Evolutionary conservation across 768 basidiomycete species (phyloP).

Genomic region (Amanita inopinata): DNA sequence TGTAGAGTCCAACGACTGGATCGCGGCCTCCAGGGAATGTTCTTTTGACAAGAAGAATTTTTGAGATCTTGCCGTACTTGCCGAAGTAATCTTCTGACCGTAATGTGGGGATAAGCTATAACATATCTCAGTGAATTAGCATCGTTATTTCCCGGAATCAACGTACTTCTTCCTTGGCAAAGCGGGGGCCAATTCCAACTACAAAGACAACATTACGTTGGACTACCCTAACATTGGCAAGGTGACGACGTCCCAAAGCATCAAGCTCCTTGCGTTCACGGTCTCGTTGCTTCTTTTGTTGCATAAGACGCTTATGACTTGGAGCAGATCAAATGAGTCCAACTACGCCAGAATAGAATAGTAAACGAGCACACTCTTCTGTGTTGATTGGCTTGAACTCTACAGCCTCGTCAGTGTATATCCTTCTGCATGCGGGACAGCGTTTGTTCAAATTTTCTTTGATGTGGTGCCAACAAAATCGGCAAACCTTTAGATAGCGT

Average conservation of each 20-base stretch:
- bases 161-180: slow-evolving; percentile 92
- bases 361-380: slow-evolving; percentile 68
- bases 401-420: slow-evolving; percentile 86
- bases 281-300: slow-evolving; percentile 91
- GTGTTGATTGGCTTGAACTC: slow-evolving; percentile 93
- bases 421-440: slow-evolving; percentile 91
- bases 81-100: slow-evolving; percentile 97
- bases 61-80: slow-evolving; percentile 96
- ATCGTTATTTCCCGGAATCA: slow-evolving; percentile 6
- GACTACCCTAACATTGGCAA: slow-evolving; percentile 92
- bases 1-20: slow-evolving; percentile 87
- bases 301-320: slow-evolving; percentile 90
- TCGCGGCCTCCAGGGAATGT: slow-evolving; percentile 62
- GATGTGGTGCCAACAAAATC: slow-evolving; percentile 99
- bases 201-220: slow-evolving; percentile 96
- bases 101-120: slow-evolving; percentile 79
- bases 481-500: slow-evolving; percentile 67
- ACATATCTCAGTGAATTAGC: slow-evolving; percentile 11
- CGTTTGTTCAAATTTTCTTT: slow-evolving; percentile 91
- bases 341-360: too few species aligned
- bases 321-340: slow-evolving; percentile 10
- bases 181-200: slow-evolving; percentile 87
- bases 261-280: slow-evolving; percentile 95
- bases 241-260: slow-evolving; percentile 68
- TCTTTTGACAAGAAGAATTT: slow-evolving; percentile 89